Conservation (phyloP, 805 yeast species). For the Saccharomyces mikatae region DNA sequence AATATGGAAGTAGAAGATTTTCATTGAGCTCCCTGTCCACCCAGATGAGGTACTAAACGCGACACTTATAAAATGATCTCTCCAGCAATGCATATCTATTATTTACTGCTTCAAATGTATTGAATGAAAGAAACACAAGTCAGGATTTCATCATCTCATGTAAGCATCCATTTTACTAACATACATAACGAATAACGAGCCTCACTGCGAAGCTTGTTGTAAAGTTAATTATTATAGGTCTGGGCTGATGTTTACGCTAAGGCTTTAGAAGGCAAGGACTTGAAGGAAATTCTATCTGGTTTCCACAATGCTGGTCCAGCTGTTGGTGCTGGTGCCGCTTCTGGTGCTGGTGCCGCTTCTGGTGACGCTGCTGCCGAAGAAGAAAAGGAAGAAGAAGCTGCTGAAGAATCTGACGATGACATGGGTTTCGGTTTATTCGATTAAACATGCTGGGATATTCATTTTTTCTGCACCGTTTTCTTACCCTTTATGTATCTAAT, state of each 20-base stretch:
- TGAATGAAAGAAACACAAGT: background rate
- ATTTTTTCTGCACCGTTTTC: background rate
- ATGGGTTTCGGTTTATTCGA: slow-evolving; percentile 93
- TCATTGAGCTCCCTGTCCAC: background rate
- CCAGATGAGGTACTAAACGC: background rate
- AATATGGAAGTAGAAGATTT: background rate
- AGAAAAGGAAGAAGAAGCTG: slow-evolving; percentile 53
- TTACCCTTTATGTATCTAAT: background rate
- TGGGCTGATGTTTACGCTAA: slow-evolving; percentile 79
- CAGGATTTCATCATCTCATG: background rate
- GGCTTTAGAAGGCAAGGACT: slow-evolving; percentile 77
- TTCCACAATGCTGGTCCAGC: slow-evolving; percentile 40
- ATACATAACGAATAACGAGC: background rate
- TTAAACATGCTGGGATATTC: slow-evolving; percentile 35
- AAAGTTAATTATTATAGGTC: slow-evolving; percentile 29
- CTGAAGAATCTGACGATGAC: slow-evolving; percentile 72
- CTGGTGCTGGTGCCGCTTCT: slow-evolving; percentile 41
- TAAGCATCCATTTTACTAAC: background rate
- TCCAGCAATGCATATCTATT: background rate
- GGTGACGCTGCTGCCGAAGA: slow-evolving; percentile 40
- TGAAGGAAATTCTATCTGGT: slow-evolving; percentile 59
- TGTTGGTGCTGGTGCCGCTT: slow-evolving; percentile 37
- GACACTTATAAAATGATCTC: background rate
- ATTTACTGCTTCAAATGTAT: background rate
- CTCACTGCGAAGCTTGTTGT: background rate